A percentile compares a stretch with the other conserved stretches of the same genome.
Conservation (phyloP, 2,329 filamentous ascomycete genomes). For the Penicillium italicum region DNA sequence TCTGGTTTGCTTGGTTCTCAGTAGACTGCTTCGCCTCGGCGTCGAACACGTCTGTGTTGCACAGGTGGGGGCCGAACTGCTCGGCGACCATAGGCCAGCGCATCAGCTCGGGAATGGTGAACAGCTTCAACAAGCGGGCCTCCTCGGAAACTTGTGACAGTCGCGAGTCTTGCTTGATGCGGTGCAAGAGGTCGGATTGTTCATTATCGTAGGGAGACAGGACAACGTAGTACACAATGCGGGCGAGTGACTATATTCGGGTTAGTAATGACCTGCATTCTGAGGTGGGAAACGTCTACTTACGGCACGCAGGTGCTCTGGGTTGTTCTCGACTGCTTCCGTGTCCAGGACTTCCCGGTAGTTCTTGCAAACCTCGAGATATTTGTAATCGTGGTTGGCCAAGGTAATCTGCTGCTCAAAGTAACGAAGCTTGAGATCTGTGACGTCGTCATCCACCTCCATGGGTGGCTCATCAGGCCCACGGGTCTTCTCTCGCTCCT, state of each 20-base stretch:
- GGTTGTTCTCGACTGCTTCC: slow-evolving; percentile 87
- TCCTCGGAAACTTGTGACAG: slow-evolving; percentile 75
- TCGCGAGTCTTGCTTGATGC: slow-evolving; percentile 80
- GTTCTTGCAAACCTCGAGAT: slow-evolving; percentile 95
- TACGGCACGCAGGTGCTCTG: slow-evolving; percentile 79
- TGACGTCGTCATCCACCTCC: slow-evolving; percentile 81
- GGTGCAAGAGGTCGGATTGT: slow-evolving; percentile 93
- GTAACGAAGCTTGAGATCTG: slow-evolving; percentile 90
- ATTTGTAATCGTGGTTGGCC: slow-evolving; percentile 95
- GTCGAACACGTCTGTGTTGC: slow-evolving; percentile 85
- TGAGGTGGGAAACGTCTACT: slow-evolving; percentile 32
- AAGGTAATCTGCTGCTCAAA: slow-evolving; percentile 97
- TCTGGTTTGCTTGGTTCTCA: slow-evolving; percentile 75
- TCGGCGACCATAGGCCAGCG: slow-evolving; percentile 92
- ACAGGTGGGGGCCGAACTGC: slow-evolving; percentile 83
- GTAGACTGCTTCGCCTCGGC: slow-evolving; percentile 57
- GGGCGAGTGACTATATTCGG: slow-evolving; percentile 68
- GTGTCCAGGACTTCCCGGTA: slow-evolving; percentile 97
- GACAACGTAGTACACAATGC: slow-evolving; percentile 96
- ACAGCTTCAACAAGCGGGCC: slow-evolving; percentile 83
- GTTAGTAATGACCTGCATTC: slow-evolving; percentile 2
- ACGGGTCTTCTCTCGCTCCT: slow-evolving; percentile 69
- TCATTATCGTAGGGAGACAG: slow-evolving; percentile 97
- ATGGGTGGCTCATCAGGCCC: slow-evolving; percentile 73
- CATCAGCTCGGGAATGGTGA: slow-evolving; percentile 96